Evolutionary conservation across 2,329 filamentous ascomycete genomes (phyloP), one percentile per base, ranked within the genome.

Genomic region (Tympanopsis confertula): DNA sequence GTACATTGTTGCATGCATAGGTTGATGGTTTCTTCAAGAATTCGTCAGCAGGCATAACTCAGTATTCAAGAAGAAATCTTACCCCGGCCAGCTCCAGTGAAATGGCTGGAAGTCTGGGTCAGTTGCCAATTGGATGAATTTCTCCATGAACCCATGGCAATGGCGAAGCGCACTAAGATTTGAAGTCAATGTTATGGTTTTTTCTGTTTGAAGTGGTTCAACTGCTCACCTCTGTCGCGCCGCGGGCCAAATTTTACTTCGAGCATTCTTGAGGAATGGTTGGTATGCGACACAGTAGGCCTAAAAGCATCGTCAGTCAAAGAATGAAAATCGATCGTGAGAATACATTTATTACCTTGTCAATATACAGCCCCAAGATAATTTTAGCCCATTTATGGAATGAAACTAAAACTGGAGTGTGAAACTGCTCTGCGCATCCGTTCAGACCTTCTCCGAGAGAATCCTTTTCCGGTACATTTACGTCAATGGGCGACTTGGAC

Each of bases 351-450:
- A n/a, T n/a, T n/a, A 64, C 53, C 47, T 64, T 65, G 38, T 66
- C 59, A 24, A 61, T 57, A 32, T 62, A 58, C n/a, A 66, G 48
- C 0, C 58, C 62, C 3, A 66, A 47, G 13, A 60, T 46, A 18
- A 66, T 65, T 19, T 52, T 50, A 1, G 62, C 61, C 62, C 62
- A 66, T 43, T 65, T 65, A 44, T 66, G 61, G 39, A 62, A 66
- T 3, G 54, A 55, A 19, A 61, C 52, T 14, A 63, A 50, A 36
- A 61, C 58, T 5, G 54, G 52, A 3, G 58, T 57, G 43, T 65
- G 59, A 39, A 62, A 66, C 38, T 63, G 58, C 40, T 62, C 59
- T 7, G 53, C 28, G 5, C 39, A 37, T 35, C 39, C 33, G 15
- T 38, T 36, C 5, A 38, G 36, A 14, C 42, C 43, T 2, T 42